These are phyloP conservation scores for Hanseniaspora lachancei DNA, from an alignment of 805 yeast species.

Conservation along the genomic window DNA sequence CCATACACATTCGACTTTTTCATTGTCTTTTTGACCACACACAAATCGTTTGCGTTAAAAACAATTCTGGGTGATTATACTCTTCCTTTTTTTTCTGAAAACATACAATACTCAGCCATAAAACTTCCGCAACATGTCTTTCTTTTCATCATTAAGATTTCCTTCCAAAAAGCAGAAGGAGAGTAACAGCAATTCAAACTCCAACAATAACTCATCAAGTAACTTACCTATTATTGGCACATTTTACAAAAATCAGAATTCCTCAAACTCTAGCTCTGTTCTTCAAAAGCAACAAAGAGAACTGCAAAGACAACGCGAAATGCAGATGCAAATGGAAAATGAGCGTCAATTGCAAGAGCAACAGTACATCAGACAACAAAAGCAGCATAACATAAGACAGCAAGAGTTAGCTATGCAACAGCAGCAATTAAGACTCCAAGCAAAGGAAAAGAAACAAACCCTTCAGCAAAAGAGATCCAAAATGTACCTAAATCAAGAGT, in stretches of 20 bases:
- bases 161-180: constrained; percentile 11
- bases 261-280: not conserved
- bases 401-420: constrained; percentile 12
- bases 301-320: not conserved
- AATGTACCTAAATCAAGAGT: constrained; percentile 18
- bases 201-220: not conserved
- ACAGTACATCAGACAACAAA: constrained; percentile 6
- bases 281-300: not conserved
- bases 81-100: no score
- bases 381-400: constrained; percentile 25
- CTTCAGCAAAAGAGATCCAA: constrained; percentile 15
- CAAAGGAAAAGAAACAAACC: constrained; percentile 22
- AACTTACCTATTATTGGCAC: constrained; percentile 5
- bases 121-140: not conserved
- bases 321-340: not conserved
- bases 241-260: constrained; percentile 1
- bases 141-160: constrained; percentile 11
- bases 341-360: constrained; percentile 12
- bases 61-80: no score
- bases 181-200: not conserved
- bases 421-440: constrained; percentile 17
- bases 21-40: no score
- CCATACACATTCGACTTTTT: no score
- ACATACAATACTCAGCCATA: no score
- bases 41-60: no score